phyloP scores from a whole-genome alignment of 2,329 filamentous ascomycete species.

The Aureobasidium sp. region DNA sequence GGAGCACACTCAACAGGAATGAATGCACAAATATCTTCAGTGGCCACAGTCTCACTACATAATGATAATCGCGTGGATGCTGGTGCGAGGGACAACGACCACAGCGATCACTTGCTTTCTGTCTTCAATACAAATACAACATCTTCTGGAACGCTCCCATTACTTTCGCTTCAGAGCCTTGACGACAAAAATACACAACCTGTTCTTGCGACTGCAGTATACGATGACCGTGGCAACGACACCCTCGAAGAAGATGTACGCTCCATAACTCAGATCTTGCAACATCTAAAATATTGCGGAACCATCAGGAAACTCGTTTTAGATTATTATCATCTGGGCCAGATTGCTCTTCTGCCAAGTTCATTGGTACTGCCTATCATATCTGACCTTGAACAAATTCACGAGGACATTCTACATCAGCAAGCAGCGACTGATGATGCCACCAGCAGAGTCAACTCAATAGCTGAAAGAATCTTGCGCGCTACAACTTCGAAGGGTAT shows the following conservation, averaged over 20 bases:
- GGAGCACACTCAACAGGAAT: background rate
- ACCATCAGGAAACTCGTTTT: background rate
- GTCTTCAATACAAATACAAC: background rate
- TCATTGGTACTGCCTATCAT: background rate
- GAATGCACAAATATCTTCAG: background rate
- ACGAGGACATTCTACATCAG: background rate
- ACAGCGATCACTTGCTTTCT: background rate
- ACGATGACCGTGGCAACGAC: background rate
- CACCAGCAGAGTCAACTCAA: background rate
- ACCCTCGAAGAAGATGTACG: background rate
- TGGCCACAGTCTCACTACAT: background rate
- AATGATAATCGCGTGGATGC: background rate
- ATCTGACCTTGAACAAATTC: background rate
- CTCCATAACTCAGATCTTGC: background rate
- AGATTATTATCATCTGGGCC: background rate
- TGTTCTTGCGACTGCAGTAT: background rate
- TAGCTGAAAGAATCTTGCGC: background rate
- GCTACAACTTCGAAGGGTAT: background rate
- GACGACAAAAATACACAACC: background rate
- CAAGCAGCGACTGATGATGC: background rate
- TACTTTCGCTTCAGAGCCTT: background rate
- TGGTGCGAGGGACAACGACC: background rate
- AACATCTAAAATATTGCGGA: background rate
- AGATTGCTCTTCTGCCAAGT: background rate
- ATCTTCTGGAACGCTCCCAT: background rate